Conservation (phyloP, 2,329 filamentous ascomycete genomes). For the Cladophialophora yegresii region DNA sequence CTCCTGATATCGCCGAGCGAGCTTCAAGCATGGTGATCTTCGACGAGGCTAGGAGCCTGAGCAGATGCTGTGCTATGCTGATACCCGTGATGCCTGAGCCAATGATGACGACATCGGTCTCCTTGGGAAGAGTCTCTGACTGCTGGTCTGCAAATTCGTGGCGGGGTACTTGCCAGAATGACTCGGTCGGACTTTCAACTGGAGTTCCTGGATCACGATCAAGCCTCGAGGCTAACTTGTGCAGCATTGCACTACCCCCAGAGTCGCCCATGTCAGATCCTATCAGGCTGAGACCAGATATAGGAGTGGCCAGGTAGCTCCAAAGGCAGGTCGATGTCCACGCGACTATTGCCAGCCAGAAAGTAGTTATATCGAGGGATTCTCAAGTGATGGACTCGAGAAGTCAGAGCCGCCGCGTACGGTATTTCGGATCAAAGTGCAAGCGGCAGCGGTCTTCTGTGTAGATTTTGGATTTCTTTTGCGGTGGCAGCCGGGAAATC, state of each 20-base stretch:
- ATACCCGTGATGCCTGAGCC: slow-evolving; percentile 45
- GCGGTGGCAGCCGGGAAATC: neutral
- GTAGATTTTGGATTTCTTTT: neutral
- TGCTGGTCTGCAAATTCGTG: slow-evolving; percentile 37
- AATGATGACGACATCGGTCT: slow-evolving; percentile 41
- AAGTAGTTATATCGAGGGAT: neutral
- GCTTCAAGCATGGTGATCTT: slow-evolving; percentile 43
- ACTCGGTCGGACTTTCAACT: slow-evolving; percentile 41
- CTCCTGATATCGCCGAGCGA: slow-evolving; percentile 42
- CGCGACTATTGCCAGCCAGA: neutral
- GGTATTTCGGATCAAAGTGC: neutral
- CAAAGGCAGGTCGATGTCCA: neutral
- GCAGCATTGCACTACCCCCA: slow-evolving; percentile 9
- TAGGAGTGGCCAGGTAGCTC: neutral
- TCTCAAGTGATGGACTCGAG: neutral
- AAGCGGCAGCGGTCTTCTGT: neutral
- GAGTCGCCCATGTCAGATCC: slow-evolving; percentile 9
- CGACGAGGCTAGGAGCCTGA: slow-evolving; percentile 37
- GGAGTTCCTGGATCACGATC: slow-evolving; percentile 43
- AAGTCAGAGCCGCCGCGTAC: neutral
- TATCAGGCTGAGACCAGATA: neutral
- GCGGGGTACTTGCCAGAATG: slow-evolving; percentile 41
- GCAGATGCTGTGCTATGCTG: slow-evolving; percentile 40
- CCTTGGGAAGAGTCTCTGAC: slow-evolving; percentile 33
- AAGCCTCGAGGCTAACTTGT: slow-evolving; percentile 25